phyloP scores from a whole-genome alignment of 371 early-diverging fungal species.

The Fennellomyces sp. region DNA sequence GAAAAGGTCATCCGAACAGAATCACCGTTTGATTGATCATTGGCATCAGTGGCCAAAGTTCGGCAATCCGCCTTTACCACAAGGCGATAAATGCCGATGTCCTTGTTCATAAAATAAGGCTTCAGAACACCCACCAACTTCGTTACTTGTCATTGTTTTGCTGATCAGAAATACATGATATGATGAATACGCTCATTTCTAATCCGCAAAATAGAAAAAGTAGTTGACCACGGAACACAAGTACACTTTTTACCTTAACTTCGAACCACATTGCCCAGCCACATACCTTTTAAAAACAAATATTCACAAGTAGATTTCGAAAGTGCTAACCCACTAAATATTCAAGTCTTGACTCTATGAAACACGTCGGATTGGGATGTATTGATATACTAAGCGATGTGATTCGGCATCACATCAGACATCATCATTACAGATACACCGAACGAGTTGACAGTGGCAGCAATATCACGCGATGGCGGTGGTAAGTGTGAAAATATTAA shows the following conservation, averaged over 20 bases:
- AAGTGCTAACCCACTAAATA: slow-evolving; percentile 17
- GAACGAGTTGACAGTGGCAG: background rate
- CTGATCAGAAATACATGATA: background rate
- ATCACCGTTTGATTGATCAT: slow-evolving; percentile 27
- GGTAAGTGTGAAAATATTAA: slow-evolving; percentile 6
- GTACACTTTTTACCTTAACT: no score
- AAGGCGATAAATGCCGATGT: slow-evolving; percentile 4
- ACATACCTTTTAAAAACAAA: no score
- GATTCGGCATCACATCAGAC: slow-evolving; percentile 7
- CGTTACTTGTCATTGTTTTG: slow-evolving; percentile 10
- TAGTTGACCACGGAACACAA: no score
- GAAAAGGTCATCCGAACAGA: slow-evolving; percentile 35
- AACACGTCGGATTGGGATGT: slow-evolving; percentile 4
- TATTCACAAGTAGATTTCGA: slow-evolving; percentile 1
- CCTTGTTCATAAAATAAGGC: slow-evolving; percentile 6
- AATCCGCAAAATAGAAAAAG: no score
- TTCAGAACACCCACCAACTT: background rate
- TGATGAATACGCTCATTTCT: slow-evolving; percentile 2
- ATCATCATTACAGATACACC: background rate
- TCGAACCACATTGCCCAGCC: no score
- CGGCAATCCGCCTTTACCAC: slow-evolving; percentile 14
- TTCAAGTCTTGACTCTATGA: background rate
- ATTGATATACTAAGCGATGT: slow-evolving; percentile 7
- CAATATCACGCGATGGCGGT: background rate
- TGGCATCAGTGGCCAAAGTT: slow-evolving; percentile 15